Evolutionary conservation across 768 basidiomycete genomes (phyloP), one percentile per base, ranked within the genome.

Genomic region (Pisolithus sp.): DNA sequence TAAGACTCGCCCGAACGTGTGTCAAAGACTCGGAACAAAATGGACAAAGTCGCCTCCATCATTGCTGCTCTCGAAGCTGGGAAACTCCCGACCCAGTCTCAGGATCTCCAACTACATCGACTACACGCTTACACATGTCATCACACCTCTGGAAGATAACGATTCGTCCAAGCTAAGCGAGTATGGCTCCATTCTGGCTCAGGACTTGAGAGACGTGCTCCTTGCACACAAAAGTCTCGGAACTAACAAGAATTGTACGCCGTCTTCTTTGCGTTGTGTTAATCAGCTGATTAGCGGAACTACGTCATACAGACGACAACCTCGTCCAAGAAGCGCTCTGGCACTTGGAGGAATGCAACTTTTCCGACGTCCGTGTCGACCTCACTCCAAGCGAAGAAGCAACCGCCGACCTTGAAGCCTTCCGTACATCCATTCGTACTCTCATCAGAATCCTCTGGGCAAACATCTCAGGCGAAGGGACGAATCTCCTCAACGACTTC

Each of bases 1-100:
- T 7, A 41, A 21, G 18, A 41, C n/a, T 26, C 7, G 26, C n/a
- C n/a, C n/a, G n/a, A n/a, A n/a, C n/a, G n/a, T n/a, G n/a, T n/a
- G n/a, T n/a, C n/a, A n/a, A 39, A 39, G 3, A 39, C 38, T 20
- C 24, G 0, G 26, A 44, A 44, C 23, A 10, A 44, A 52, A 87
- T 88, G 85, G 83, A 89, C 52, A 80, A 78, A 69, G 54, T 76
- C 45, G 72, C 82, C 17, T 81, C 82, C 36, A 59, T 86, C 23
- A 62, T 83, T 51, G 86, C 83, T 44, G 86, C 86, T 7, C 66
- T 88, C 58, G 76, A 81, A 55, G 84, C 85, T 17, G 84, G 84
- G 20, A 89, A 89, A 61, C 69, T 86, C 4, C 86, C 86, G 17
- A 74, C 73, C 2, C 81, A 85, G 10, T 64, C 76, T 26, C 86